Evolutionary conservation across 495 filamentous ascomycete species (phyloP).

Genomic region (Lichenothelia convexa): DNA sequence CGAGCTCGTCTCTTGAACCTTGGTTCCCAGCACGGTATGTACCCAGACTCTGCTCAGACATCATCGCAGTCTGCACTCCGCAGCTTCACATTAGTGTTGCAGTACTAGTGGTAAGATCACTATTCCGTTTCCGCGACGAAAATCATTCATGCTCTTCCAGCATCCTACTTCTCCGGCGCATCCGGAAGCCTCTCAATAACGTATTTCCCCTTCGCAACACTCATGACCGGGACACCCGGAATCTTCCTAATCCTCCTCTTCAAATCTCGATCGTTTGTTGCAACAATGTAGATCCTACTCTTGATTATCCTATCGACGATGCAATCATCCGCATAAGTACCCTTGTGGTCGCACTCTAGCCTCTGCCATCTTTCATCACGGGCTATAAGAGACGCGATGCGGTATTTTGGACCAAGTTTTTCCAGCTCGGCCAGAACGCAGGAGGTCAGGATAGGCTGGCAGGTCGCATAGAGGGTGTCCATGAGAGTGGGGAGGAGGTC

Average conservation of each 20-base stretch:
- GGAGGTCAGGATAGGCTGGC: constrained; percentile 49
- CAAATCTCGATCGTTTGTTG: constrained; percentile 68
- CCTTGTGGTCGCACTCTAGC: constrained; percentile 71
- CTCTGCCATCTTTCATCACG: constrained; percentile 79
- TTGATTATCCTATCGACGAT: constrained; percentile 72
- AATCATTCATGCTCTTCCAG: no score
- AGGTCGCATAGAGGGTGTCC: constrained; percentile 56
- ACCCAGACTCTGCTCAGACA: no score
- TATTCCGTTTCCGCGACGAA: no score
- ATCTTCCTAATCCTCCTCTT: constrained; percentile 72
- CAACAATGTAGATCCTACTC: constrained; percentile 72
- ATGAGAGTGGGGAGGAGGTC: constrained; percentile 75
- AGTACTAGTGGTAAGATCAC: no score
- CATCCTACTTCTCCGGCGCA: constrained; percentile 40
- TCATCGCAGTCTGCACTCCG: no score
- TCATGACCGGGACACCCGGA: constrained; percentile 52
- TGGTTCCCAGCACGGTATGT: no score
- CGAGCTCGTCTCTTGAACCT: no score
- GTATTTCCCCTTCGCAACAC: constrained; percentile 68
- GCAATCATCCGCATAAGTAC: constrained; percentile 89
- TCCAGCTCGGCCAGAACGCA: constrained; percentile 73
- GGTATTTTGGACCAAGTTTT: constrained; percentile 76
- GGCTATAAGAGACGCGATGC: constrained; percentile 78
- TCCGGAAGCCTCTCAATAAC: constrained; percentile 82
- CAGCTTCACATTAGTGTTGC: no score